Conservation (phyloP, 1,284 basidiomycete species). For the Porodaedalea pini region DNA sequence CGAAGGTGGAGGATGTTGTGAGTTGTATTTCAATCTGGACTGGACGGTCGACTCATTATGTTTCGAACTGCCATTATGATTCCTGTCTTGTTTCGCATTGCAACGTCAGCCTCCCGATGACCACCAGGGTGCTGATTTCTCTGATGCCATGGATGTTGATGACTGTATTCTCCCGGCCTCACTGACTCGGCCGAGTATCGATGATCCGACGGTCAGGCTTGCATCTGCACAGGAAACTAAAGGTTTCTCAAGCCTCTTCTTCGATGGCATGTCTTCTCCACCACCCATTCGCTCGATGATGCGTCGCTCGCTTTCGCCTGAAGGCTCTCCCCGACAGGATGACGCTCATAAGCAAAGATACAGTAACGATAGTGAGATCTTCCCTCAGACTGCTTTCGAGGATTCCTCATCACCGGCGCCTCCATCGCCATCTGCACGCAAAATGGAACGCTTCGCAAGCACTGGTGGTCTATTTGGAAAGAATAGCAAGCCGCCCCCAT, state of each 20-base stretch:
- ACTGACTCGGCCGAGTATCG: constrained; percentile 30
- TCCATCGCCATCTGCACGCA: constrained; percentile 55
- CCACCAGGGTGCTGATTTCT: neutral
- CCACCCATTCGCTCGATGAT: constrained; percentile 51
- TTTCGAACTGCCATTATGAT: neutral
- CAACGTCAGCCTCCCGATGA: constrained; percentile 6
- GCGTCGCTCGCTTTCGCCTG: constrained; percentile 67
- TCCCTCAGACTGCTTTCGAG: constrained; percentile 18
- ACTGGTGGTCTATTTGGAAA: constrained; percentile 38
- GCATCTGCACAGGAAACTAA: constrained; percentile 52
- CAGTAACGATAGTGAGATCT: constrained; percentile 25
- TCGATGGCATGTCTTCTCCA: constrained; percentile 50
- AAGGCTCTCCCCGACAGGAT: constrained; percentile 38
- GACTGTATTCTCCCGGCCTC: constrained; percentile 30
- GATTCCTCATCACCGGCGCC: constrained; percentile 54
- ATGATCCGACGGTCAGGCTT: constrained; percentile 23
- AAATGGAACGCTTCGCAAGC: constrained; percentile 56
- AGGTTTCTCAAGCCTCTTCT: constrained; percentile 58
- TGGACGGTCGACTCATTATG: neutral
- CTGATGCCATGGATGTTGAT: constrained; percentile 29
- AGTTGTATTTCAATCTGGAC: constrained; percentile 25
- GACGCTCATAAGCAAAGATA: constrained; percentile 32
- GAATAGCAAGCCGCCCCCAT: constrained; percentile 45
- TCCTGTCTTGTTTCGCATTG: constrained; percentile 8
- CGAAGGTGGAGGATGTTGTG: constrained; percentile 23